These are phyloP conservation scores for Ceratocystis colombiana DNA, from an alignment of 2,329 filamentous ascomycete genomes.

Conservation along the genomic window DNA sequence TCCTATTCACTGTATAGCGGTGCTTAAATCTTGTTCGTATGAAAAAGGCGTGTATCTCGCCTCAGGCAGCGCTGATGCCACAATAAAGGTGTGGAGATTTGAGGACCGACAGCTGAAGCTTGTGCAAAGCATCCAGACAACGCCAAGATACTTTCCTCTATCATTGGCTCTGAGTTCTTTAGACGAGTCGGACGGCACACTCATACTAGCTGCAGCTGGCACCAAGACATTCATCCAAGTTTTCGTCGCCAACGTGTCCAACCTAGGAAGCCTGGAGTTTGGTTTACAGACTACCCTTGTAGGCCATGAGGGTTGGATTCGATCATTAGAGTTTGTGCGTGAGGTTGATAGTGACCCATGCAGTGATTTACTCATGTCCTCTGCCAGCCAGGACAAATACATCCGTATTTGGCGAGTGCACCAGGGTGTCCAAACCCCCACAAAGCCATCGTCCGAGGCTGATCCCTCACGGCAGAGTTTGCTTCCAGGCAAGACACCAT, in stretches of 20 bases:
- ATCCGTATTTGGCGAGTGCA: constrained; percentile 86
- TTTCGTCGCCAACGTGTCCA: constrained; percentile 48
- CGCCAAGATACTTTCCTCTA: constrained; percentile 73
- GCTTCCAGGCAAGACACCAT: constrained; percentile 59
- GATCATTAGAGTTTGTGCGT: constrained; percentile 67
- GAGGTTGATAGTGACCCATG: constrained; percentile 34
- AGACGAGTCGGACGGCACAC: constrained; percentile 40
- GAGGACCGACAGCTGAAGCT: constrained; percentile 41
- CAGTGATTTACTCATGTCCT: constrained; percentile 72
- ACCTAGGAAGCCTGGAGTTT: constrained; percentile 43
- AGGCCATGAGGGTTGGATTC: constrained; percentile 91
- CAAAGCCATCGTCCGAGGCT: constrained; percentile 41
- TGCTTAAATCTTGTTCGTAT: constrained; percentile 32
- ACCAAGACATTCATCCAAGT: constrained; percentile 76
- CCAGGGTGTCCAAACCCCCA: constrained; percentile 54
- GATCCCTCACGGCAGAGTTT: constrained; percentile 51
- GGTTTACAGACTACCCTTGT: constrained; percentile 63
- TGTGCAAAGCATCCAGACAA: constrained; percentile 60
- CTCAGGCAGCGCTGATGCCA: constrained; percentile 73
- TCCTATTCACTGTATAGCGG: constrained; percentile 60
- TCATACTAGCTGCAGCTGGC: constrained; percentile 73
- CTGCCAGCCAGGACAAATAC: constrained; percentile 95
- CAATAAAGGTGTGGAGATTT: constrained; percentile 60
- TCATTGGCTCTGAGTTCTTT: constrained; percentile 59
- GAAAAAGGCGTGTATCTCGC: constrained; percentile 46